A percentile compares a stretch with the other conserved stretches of the same genome.
These are phyloP conservation scores for Auricularia auricula-judae DNA, from an alignment of 768 basidiomycete species.

Conservation along the genomic window DNA sequence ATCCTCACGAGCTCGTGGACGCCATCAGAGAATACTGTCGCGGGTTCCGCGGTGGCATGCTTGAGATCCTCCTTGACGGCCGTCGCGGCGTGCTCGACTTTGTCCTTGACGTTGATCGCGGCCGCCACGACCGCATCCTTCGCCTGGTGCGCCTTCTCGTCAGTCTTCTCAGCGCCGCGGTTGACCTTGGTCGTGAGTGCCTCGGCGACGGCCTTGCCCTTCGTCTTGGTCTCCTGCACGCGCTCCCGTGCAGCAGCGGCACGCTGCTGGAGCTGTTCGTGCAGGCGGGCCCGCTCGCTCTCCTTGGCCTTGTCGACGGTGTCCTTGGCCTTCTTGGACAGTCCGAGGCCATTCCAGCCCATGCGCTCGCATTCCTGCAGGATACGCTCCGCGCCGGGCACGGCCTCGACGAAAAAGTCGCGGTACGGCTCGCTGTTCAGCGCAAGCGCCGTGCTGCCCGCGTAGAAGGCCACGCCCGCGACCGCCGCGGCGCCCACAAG, in stretches of 20 bases:
- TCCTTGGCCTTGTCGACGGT: slow-evolving; percentile 15
- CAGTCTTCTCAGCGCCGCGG: slow-evolving; percentile 25
- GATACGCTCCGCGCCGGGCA: slow-evolving; percentile 68
- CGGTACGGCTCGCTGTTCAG: slow-evolving; percentile 72
- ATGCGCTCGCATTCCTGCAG: slow-evolving; percentile 73
- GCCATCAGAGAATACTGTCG: slow-evolving; percentile 39
- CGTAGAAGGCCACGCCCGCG: slow-evolving; percentile 67
- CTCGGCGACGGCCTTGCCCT: slow-evolving; percentile 31
- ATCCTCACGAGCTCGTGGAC: slow-evolving; percentile 55
- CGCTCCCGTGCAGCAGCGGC: slow-evolving; percentile 29
- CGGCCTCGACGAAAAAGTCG: slow-evolving; percentile 71
- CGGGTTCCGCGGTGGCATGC: not conserved
- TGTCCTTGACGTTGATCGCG: not conserved
- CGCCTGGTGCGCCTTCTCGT: slow-evolving; percentile 21
- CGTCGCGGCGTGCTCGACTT: not conserved
- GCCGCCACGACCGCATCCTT: not conserved
- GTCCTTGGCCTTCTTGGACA: slow-evolving; percentile 9
- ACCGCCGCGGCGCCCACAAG: slow-evolving; percentile 59
- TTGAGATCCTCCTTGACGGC: slow-evolving; percentile 3
- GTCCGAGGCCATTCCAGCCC: slow-evolving; percentile 51
- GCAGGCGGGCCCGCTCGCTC: slow-evolving; percentile 31
- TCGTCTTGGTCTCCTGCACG: slow-evolving; percentile 30
- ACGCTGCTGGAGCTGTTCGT: slow-evolving; percentile 40
- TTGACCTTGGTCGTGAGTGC: slow-evolving; percentile 40
- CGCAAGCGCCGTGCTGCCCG: slow-evolving; percentile 67